Evolutionary conservation across 2,329 filamentous ascomycete genomes (phyloP), one percentile per base, ranked within the genome.

Genomic region (Chaetomium globosum): DNA sequence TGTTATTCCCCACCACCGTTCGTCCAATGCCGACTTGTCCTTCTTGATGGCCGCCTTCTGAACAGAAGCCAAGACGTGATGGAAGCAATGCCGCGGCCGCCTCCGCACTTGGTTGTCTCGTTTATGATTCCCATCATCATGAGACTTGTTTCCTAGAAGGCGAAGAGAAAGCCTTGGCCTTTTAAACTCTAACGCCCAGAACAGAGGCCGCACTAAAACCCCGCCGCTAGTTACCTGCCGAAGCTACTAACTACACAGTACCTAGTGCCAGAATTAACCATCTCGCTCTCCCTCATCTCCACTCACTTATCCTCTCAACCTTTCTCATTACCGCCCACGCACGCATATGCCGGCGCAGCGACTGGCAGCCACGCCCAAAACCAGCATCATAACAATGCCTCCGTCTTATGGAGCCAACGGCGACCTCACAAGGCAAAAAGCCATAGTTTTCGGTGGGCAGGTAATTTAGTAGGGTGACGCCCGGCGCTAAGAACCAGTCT

Each of bases 401-500:
- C 33, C 54, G 31, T 21, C 31, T 23, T 12, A 46, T 46, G 33
- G 21, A 58, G 23, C 39, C 56, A 30, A 30, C 39, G n/a, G 12
- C 26, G 19, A 58, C 36, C 36, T 26, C n/a, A 13, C 9, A 49
- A 33, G 36, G n/a, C n/a, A 46, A 46, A 43, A 13, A 10, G 23
- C 36, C 58, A 53, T n/a, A 16, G 19, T 33, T 8, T 7, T 54
- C 7, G n/a, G 19, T 58, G 58, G 61, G 46, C 59, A 65, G 57
- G 30, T 60, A 51, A 64, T 28, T 49, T 51, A 26, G 61, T 31
- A 63, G 54, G 59, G 64, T 68, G 23, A 19, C 65, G 39, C 30
- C 59, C 51, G 53, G 67, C 65, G 67, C 67, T 67, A 66, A 59
- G 67, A 62, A 67, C 65, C 67, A 66, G 19, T 53, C 23, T 63